These are phyloP conservation scores for Ganoderma lingzhi DNA, from an alignment of 1,284 basidiomycete species.

Conservation along the genomic window DNA sequence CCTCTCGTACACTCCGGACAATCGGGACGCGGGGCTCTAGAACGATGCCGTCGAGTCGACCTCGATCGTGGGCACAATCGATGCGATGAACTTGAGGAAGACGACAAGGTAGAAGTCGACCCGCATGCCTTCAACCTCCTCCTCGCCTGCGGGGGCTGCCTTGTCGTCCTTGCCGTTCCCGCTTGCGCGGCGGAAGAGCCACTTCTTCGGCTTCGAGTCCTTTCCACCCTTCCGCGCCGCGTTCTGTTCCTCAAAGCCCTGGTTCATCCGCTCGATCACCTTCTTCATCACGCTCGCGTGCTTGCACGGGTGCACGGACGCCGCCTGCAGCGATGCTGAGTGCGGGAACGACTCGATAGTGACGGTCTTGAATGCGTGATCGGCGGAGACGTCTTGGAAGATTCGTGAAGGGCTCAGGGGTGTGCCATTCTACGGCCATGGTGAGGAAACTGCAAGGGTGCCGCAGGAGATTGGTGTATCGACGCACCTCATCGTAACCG, in stretches of 20 bases:
- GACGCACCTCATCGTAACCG: constrained; percentile 90
- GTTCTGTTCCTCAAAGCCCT: constrained; percentile 82
- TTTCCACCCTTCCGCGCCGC: constrained; percentile 65
- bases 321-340: constrained; percentile 83
- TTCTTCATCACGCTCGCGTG: constrained; percentile 99
- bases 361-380: constrained; percentile 98
- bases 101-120: constrained; percentile 97
- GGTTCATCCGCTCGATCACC: constrained; percentile 98
- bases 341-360: constrained; percentile 99
- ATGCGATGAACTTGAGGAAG: constrained; percentile 97
- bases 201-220: constrained; percentile 80
- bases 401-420: constrained; percentile 91
- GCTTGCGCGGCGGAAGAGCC: constrained; percentile 81
- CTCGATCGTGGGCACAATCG: constrained; percentile 95
- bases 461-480: constrained; percentile 1
- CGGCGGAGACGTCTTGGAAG: constrained; percentile 97
- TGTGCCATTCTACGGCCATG: constrained; percentile 72
- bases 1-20: neutral
- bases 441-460: neutral
- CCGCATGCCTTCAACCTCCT: constrained; percentile 86
- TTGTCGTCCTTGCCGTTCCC: constrained; percentile 64
- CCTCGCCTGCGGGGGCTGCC: constrained; percentile 56
- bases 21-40: constrained; percentile 44
- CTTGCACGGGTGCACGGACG: constrained; percentile 97
- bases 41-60: constrained; percentile 91